phyloP scores from a whole-genome alignment of 225 moss, liverwort and hornwort species.

The Takakia lepidozioides region DNA sequence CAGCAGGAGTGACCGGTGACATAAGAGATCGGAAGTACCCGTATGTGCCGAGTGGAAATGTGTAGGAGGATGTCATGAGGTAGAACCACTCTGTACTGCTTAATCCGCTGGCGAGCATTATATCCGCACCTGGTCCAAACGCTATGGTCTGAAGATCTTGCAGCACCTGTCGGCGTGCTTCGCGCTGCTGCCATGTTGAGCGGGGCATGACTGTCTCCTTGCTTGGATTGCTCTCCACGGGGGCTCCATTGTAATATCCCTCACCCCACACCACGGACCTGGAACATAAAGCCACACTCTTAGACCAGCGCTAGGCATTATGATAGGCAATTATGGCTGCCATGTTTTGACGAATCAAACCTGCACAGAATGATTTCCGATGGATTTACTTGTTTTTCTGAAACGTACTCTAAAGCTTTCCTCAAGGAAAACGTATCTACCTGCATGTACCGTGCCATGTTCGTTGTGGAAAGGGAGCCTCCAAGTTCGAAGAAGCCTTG shows the following conservation, averaged over 20 bases:
- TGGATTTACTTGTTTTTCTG: too few species aligned
- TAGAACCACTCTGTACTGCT: conserved; percentile 16
- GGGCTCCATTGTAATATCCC: conserved; percentile 12
- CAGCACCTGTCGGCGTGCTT: conserved; percentile 4
- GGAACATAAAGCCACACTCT: too few species aligned
- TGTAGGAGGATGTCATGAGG: conserved; percentile 5
- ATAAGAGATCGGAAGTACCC: conserved; percentile 4
- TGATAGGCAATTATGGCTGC: too few species aligned
- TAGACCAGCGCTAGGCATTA: too few species aligned
- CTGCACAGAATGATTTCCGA: too few species aligned
- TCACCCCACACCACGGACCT: conserved; percentile 11
- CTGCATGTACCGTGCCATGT: too few species aligned
- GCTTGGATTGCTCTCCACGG: not conserved
- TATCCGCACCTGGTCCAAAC: not conserved
- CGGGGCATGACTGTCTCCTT: conserved; percentile 5
- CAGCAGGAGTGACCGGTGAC: too few species aligned
- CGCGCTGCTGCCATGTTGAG: conserved; percentile 9
- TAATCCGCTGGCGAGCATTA: conserved; percentile 2
- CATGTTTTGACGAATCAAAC: too few species aligned
- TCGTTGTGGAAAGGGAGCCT: too few species aligned
- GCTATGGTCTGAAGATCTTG: conserved; percentile 8
- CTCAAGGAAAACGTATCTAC: too few species aligned
- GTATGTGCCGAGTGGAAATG: conserved; percentile 8
- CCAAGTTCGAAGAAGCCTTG: too few species aligned
- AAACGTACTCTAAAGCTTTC: too few species aligned